phyloP scores from a whole-genome alignment of 495 filamentous ascomycete species.

The Aspergillus cavernicola region DNA sequence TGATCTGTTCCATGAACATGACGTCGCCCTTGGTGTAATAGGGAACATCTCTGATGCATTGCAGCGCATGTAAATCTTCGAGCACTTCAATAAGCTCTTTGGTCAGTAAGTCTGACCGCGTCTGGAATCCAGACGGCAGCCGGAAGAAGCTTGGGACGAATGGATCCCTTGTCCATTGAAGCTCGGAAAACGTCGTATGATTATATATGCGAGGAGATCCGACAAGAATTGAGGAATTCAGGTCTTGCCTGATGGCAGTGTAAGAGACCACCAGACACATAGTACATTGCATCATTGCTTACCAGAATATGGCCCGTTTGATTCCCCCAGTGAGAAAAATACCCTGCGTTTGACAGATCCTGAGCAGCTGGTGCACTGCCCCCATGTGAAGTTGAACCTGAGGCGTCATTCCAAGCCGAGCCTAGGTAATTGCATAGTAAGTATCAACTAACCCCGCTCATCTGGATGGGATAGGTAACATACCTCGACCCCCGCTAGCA shows the following conservation, averaged over 20 bases:
- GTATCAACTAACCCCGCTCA: not conserved
- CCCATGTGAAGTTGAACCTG: conserved; percentile 36
- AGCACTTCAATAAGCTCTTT: conserved; percentile 30
- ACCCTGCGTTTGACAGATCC: conserved; percentile 21
- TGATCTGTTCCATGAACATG: conserved; percentile 30
- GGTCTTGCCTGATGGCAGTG: conserved; percentile 28
- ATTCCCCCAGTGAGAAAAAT: conserved; percentile 32
- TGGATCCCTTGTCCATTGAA: conserved; percentile 33
- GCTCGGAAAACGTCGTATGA: conserved; percentile 35
- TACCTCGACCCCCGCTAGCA: conserved; percentile 36
- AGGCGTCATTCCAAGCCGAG: conserved; percentile 24
- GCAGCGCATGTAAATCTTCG: conserved; percentile 32
- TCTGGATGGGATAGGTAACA: not conserved
- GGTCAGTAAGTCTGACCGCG: conserved; percentile 17
- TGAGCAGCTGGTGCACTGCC: conserved; percentile 30
- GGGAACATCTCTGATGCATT: conserved; percentile 32
- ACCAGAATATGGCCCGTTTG: conserved; percentile 42
- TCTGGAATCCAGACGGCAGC: conserved; percentile 28
- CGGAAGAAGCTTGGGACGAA: conserved; percentile 21
- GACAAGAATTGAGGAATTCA: conserved; percentile 33
- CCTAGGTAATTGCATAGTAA: conserved; percentile 16
- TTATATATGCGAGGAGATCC: conserved; percentile 30
- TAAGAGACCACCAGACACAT: not conserved
- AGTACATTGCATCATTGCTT: not conserved
- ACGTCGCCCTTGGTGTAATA: conserved; percentile 16